phyloP scores from a whole-genome alignment of 768 basidiomycete species.

The Dentipellis fragilis region DNA sequence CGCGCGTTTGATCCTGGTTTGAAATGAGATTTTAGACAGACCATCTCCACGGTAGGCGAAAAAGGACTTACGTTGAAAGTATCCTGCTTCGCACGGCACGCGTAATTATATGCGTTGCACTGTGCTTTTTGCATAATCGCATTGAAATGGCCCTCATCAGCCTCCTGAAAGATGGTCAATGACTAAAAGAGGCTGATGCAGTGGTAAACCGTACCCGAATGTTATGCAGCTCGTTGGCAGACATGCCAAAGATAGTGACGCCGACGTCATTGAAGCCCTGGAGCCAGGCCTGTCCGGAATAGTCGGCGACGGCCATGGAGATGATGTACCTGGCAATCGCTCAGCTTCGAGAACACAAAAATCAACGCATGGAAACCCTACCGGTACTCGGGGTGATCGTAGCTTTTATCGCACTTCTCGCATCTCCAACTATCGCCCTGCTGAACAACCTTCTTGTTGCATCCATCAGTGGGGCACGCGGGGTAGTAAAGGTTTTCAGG shows the following conservation, averaged over 20 bases:
- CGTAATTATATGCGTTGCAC: slow-evolving; percentile 71
- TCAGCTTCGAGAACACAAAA: slow-evolving; percentile 3
- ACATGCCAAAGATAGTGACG: slow-evolving; percentile 59
- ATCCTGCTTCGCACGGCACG: slow-evolving; percentile 80
- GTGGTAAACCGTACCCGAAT: slow-evolving; percentile 42
- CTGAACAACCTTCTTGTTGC: slow-evolving; percentile 85
- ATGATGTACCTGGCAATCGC: slow-evolving; percentile 55
- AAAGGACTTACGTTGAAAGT: slow-evolving; percentile 59
- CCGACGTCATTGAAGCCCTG: slow-evolving; percentile 95
- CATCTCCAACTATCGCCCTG: slow-evolving; percentile 72
- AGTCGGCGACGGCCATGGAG: slow-evolving; percentile 80
- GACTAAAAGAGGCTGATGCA: not conserved
- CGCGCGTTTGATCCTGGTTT: slow-evolving; percentile 64
- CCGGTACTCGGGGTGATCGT: slow-evolving; percentile 71
- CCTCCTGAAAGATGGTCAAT: slow-evolving; percentile 31
- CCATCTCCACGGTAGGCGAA: not conserved
- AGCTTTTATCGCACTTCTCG: slow-evolving; percentile 81
- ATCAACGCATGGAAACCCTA: slow-evolving; percentile 25
- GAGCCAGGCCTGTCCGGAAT: slow-evolving; percentile 84
- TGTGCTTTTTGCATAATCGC: slow-evolving; percentile 51
- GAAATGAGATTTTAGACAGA: not conserved
- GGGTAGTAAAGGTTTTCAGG: slow-evolving; percentile 77
- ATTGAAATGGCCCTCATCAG: slow-evolving; percentile 48
- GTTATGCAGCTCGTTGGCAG: slow-evolving; percentile 67
- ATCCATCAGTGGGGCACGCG: slow-evolving; percentile 70